Conservation (phyloP, 805 yeast species). For the Yamadazyma phyllophila region DNA sequence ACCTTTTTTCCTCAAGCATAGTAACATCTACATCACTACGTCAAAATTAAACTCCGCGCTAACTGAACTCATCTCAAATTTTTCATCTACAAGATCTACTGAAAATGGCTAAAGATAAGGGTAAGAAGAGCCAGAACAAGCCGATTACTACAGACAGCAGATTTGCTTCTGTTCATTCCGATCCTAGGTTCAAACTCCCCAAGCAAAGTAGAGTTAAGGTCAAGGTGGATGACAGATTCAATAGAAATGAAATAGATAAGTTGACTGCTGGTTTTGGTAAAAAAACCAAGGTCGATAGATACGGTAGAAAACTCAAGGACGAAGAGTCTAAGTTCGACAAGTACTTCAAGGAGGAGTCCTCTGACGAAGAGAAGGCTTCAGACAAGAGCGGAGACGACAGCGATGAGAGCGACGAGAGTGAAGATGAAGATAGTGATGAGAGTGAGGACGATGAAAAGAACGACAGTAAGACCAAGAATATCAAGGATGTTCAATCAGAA, state of each 20-base stretch:
- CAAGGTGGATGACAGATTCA: constrained; percentile 81
- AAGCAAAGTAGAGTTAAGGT: constrained; percentile 67
- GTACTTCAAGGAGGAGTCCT: constrained; percentile 49
- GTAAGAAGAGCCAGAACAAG: constrained; percentile 12
- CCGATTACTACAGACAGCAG: constrained; percentile 65
- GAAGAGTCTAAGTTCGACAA: constrained; percentile 58
- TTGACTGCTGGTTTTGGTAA: constrained; percentile 42
- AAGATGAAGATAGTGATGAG: constrained; percentile 3
- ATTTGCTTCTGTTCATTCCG: constrained; percentile 74
- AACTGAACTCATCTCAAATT: constrained; percentile 10
- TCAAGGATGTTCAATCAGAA: background rate
- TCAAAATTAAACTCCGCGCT: background rate
- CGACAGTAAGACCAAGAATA: background rate
- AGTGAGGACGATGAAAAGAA: background rate
- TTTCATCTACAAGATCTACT: constrained; percentile 1
- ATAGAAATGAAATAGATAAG: constrained; percentile 58
- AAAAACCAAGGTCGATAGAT: constrained; percentile 72
- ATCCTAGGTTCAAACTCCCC: constrained; percentile 84
- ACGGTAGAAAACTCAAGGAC: constrained; percentile 70
- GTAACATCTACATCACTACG: no score
- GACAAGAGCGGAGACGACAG: constrained; percentile 22
- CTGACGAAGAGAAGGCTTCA: constrained; percentile 21
- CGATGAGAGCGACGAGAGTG: constrained; percentile 27
- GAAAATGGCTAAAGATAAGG: constrained; percentile 12
- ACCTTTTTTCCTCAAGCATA: no score